phyloP scores from a whole-genome alignment of 1,284 basidiomycete species.

The Blastosporella zonata region DNA sequence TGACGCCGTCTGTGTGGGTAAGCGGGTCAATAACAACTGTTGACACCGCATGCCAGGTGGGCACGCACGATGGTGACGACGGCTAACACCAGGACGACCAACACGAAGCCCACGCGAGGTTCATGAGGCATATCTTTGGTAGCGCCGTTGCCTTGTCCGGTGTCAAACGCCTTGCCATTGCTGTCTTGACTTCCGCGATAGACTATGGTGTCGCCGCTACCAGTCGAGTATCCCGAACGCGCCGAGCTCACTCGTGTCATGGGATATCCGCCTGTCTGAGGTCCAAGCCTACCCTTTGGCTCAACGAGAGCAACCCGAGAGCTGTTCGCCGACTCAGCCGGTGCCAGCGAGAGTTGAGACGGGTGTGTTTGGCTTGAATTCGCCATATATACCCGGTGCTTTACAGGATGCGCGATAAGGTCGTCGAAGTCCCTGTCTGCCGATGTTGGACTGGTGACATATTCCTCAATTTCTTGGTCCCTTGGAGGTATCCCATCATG shows the following conservation, averaged over 20 bases:
- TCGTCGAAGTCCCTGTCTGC: constrained; percentile 1
- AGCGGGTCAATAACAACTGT: neutral
- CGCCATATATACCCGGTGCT: constrained; percentile 18
- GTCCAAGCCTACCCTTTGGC: constrained; percentile 13
- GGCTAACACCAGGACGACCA: constrained; percentile 56
- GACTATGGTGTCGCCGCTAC: constrained; percentile 5
- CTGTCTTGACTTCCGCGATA: constrained; percentile 10
- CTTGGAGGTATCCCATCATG: constrained; percentile 9
- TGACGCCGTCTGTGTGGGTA: constrained; percentile 36
- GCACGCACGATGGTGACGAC: constrained; percentile 63
- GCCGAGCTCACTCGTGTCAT: constrained; percentile 7
- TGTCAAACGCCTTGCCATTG: constrained; percentile 5
- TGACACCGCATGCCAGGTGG: neutral
- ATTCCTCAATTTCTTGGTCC: neutral
- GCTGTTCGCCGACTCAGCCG: neutral
- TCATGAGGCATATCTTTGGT: constrained; percentile 17
- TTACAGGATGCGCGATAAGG: constrained; percentile 1
- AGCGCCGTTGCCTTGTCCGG: neutral
- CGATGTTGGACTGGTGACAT: neutral
- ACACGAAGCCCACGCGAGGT: constrained; percentile 59
- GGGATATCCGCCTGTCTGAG: constrained; percentile 7
- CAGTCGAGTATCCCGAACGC: constrained; percentile 5
- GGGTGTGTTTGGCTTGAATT: neutral
- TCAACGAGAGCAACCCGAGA: constrained; percentile 5
- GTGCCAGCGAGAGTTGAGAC: constrained; percentile 14